Evolutionary conservation across 768 basidiomycete genomes (phyloP), one percentile per base, ranked within the genome.

Genomic region (Lanmaoa rubissima): DNA sequence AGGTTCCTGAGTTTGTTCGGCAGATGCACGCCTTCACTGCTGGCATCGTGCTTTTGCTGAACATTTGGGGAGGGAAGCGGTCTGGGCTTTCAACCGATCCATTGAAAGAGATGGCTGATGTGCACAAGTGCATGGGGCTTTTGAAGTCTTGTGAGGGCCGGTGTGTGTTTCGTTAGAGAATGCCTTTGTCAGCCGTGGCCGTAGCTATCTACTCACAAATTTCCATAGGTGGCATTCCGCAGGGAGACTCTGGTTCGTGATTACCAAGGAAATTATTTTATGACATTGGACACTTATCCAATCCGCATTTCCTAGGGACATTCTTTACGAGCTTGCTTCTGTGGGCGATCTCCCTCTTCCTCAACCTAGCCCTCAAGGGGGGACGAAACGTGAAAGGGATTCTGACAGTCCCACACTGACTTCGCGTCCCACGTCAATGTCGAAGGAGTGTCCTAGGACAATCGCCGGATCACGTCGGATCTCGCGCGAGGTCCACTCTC

Each of bases 291-390:
- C 17, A 9, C 24, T 24, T 14, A 19, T 19, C 38, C n/a, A 2
- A n/a, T 49, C 28, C 1, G 14, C 26, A 1, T 5, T 42, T 49
- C 12, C 12, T 57, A 88, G 88, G 87, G 87, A 89, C 62, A 80
- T 90, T 41, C 71, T 90, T 19, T 88, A 83, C 60, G 87, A 90
- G 60, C 75, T 90, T 1, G 86, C 88, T 4, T 84, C 79, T 0
- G 86, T 84, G 5, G 87, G 88, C 2, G 86, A 89, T 24, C 75
- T 90, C 0, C 88, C 87, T 0, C 75, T 89, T 6, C 88, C 88
- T 2, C 77, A 80, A 48, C 65, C 77, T 0, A 83, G 80, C 50
- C 82, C 84, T 5, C 64, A 71, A 0, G 73, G 78, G 5, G 77
- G 69, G 16, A 77, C 81, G 59, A 90, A 90, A 57, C 85, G 88